Percentiles rank a stretch among this genome's conserved stretches.
Conservation (phyloP, 106 monocot genomes). For the Gastrodia elata region DNA sequence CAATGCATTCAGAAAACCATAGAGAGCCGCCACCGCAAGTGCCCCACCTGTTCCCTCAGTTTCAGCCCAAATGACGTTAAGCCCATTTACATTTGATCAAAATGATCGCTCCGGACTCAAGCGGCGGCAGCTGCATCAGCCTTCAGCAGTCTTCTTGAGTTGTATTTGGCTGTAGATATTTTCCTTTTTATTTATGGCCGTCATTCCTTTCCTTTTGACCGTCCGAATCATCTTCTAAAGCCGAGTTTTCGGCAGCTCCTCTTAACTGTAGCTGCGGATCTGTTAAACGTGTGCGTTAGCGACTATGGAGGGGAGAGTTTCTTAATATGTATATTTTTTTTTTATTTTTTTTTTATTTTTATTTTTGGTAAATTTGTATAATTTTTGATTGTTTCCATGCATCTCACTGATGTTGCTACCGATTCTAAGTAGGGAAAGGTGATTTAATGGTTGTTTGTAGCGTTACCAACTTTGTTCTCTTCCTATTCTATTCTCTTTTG, state of each 20-base stretch:
- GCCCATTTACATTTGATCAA: slow-evolving; percentile 68
- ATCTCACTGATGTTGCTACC: background rate
- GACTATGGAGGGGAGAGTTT: background rate
- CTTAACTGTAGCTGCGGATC: background rate
- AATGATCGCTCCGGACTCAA: background rate
- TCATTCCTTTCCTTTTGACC: background rate
- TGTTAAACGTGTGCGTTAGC: background rate
- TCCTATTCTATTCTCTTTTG: too few relatives aligned
- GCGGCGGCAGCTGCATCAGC: background rate
- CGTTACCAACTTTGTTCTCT: too few relatives aligned
- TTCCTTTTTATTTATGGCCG: too few relatives aligned
- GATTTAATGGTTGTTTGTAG: background rate
- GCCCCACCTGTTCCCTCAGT: slow-evolving; percentile 57
- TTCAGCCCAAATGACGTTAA: slow-evolving; percentile 92
- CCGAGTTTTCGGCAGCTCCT: background rate
- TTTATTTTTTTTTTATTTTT: slow-evolving; percentile 4
- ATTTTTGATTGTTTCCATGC: slow-evolving; percentile 8
- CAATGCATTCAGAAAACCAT: slow-evolving; percentile 61
- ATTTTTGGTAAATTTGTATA: slow-evolving; percentile 4
- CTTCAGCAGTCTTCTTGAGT: background rate
- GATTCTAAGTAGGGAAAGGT: background rate
- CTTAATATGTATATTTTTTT: background rate
- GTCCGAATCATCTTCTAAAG: background rate
- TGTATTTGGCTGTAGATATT: background rate
- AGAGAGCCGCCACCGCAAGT: slow-evolving; percentile 67